Evolutionary conservation across 1,139 yeast genomes (phyloP).

Genomic region (Oligophagozyma castellii): DNA sequence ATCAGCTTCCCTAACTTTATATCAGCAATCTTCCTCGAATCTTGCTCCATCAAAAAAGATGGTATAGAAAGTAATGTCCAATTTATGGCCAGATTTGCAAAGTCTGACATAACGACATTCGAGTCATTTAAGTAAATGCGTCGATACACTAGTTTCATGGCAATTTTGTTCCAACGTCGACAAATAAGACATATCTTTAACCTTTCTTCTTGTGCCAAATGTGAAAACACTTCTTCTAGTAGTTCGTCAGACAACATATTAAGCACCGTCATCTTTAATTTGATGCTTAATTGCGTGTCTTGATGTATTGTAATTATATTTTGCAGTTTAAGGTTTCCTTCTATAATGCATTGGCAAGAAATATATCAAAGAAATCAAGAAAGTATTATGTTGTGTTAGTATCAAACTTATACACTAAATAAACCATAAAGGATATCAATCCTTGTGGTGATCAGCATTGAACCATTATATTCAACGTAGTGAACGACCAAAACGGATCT

Average conservation of each 20-base stretch:
- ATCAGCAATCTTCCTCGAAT: constrained; percentile 21
- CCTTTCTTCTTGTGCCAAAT: constrained; percentile 23
- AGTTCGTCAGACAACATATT: constrained; percentile 23
- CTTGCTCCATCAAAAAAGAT: constrained; percentile 18
- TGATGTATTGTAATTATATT: constrained; percentile 1
- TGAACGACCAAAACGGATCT: too few species aligned
- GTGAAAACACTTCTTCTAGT: constrained; percentile 20
- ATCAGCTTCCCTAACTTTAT: constrained; percentile 19
- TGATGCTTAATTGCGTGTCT: constrained; percentile 4
- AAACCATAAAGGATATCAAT: too few species aligned
- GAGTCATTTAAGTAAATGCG: constrained; percentile 25
- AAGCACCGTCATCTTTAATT: constrained; percentile 7
- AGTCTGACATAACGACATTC: constrained; percentile 24
- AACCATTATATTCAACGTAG: too few species aligned
- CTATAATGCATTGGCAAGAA: too few species aligned
- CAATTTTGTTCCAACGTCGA: constrained; percentile 15
- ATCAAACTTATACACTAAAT: too few species aligned
- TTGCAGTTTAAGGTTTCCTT: too few species aligned
- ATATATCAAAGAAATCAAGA: too few species aligned
- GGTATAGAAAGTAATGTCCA: constrained; percentile 24
- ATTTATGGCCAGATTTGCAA: constrained; percentile 22
- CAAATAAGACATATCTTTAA: constrained; percentile 14
- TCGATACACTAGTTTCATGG: constrained; percentile 21
- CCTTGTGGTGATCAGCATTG: too few species aligned
- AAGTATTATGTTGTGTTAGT: too few species aligned